Evolutionary conservation across 768 basidiomycete species (phyloP).

Genomic region (Leccinum rimulosum): DNA sequence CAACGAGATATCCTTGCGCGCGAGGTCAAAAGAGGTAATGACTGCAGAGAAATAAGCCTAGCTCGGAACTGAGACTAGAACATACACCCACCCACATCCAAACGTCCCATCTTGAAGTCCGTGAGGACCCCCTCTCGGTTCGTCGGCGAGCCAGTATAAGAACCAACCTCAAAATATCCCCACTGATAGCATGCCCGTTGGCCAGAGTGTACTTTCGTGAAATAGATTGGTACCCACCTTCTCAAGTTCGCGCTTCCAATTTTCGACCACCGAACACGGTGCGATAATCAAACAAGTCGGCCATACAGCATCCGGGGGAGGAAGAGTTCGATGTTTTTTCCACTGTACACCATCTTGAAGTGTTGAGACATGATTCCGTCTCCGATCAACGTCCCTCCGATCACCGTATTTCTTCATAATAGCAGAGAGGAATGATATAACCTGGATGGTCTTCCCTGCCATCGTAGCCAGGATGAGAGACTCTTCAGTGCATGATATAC

Average conservation of each 20-base stretch:
- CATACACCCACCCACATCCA: constrained; percentile 71
- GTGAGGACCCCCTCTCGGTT: constrained; percentile 56
- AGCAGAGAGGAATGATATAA: constrained; percentile 84
- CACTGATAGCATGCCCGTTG: constrained; percentile 49
- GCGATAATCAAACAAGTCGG: constrained; percentile 86
- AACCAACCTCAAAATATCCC: constrained; percentile 89
- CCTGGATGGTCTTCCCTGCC: constrained; percentile 91
- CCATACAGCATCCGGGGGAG: constrained; percentile 71
- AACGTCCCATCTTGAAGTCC: constrained; percentile 77
- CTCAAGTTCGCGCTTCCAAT: constrained; percentile 89
- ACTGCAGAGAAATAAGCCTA: constrained; percentile 43
- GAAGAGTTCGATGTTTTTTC: constrained; percentile 51
- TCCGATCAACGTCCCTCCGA: constrained; percentile 58
- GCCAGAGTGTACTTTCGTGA: background rate
- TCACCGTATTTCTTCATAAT: constrained; percentile 85
- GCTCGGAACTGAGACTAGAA: background rate
- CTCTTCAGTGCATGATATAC: background rate
- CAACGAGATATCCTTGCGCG: constrained; percentile 64
- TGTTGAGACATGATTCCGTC: constrained; percentile 61
- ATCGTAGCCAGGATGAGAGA: constrained; percentile 4
- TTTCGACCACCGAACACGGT: constrained; percentile 77
- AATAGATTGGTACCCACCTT: constrained; percentile 46
- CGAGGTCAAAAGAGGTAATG: constrained; percentile 76
- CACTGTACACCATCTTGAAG: constrained; percentile 61
- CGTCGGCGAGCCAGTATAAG: constrained; percentile 55